Conservation (phyloP, 2,329 filamentous ascomycete species). For the Colletotrichum sublineola region DNA sequence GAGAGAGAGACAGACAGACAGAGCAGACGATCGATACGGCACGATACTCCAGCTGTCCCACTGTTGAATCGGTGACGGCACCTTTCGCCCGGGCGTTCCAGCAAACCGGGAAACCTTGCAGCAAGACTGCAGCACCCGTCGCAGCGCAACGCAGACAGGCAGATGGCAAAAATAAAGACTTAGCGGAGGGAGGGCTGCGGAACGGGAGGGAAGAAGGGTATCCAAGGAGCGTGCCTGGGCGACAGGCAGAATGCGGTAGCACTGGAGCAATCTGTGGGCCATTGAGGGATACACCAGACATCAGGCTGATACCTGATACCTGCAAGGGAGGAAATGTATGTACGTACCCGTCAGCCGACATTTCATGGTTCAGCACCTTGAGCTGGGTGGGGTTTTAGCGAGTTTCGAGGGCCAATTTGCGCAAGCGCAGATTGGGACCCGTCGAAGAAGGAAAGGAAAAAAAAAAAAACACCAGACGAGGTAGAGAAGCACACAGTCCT, state of each 20-base stretch:
- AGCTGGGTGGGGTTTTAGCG: constrained; percentile 19
- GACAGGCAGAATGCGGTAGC: constrained; percentile 28
- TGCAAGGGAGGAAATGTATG: constrained; percentile 4
- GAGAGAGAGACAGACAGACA: neutral
- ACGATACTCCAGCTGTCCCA: constrained; percentile 3
- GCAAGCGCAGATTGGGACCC: constrained; percentile 8
- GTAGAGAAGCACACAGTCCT: constrained; percentile 31
- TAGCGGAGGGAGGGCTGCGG: constrained; percentile 8
- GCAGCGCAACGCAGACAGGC: constrained; percentile 6
- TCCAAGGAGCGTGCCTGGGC: constrained; percentile 35
- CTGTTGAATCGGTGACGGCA: constrained; percentile 4
- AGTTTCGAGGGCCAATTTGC: constrained; percentile 25
- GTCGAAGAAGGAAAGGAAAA: constrained; percentile 1
- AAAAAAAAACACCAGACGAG: neutral
- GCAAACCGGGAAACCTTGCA: constrained; percentile 35
- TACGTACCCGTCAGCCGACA: constrained; percentile 19
- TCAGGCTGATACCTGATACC: neutral
- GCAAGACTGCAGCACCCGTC: constrained; percentile 13
- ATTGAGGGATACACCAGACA: neutral
- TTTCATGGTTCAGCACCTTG: neutral
- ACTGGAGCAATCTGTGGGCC: constrained; percentile 36
- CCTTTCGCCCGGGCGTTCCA: constrained; percentile 30
- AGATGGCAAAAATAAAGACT: neutral
- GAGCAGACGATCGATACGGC: neutral
- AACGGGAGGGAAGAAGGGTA: constrained; percentile 17